These are phyloP conservation scores for Novymonas esmeraldas DNA, from an alignment of 208 protist species.

Conservation along the genomic window DNA sequence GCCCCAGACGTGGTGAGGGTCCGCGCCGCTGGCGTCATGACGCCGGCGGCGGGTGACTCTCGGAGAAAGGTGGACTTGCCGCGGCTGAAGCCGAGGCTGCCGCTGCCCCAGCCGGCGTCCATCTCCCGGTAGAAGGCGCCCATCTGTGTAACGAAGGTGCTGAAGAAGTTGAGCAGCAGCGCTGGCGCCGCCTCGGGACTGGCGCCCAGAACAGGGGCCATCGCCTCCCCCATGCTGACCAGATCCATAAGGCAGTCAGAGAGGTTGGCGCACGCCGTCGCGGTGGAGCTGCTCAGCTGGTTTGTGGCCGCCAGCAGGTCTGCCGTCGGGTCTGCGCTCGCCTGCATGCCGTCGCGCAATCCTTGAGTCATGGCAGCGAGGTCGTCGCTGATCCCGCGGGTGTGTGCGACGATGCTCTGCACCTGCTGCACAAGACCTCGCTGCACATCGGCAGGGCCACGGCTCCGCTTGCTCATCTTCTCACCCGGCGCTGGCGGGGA, in stretches of 20 bases:
- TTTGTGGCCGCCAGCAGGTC: constrained; percentile 20
- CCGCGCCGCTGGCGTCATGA: neutral
- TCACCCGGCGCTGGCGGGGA: too few species aligned
- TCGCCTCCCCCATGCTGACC: constrained; percentile 64
- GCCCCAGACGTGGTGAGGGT: constrained; percentile 3
- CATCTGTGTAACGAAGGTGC: constrained; percentile 59
- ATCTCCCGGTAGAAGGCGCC: constrained; percentile 47
- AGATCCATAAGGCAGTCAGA: constrained; percentile 63
- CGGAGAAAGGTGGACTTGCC: constrained; percentile 38
- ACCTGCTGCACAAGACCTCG: constrained; percentile 28
- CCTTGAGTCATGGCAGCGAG: constrained; percentile 22
- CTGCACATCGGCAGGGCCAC: constrained; percentile 19
- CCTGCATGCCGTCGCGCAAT: constrained; percentile 16
- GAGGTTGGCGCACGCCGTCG: constrained; percentile 26
- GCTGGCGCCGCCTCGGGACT: constrained; percentile 47
- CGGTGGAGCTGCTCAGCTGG: constrained; percentile 18
- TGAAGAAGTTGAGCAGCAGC: constrained; percentile 74
- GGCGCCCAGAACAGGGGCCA: constrained; percentile 56
- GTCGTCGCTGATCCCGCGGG: constrained; percentile 26
- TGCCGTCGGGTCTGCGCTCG: constrained; percentile 12
- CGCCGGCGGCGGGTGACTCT: constrained; percentile 9
- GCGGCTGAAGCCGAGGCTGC: constrained; percentile 31
- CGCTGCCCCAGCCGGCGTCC: constrained; percentile 19
- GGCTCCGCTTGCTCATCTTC: constrained; percentile 13
- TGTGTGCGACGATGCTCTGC: constrained; percentile 30